phyloP scores from a whole-genome alignment of 1,284 basidiomycete genomes.

The Testicularia cyperi region DNA sequence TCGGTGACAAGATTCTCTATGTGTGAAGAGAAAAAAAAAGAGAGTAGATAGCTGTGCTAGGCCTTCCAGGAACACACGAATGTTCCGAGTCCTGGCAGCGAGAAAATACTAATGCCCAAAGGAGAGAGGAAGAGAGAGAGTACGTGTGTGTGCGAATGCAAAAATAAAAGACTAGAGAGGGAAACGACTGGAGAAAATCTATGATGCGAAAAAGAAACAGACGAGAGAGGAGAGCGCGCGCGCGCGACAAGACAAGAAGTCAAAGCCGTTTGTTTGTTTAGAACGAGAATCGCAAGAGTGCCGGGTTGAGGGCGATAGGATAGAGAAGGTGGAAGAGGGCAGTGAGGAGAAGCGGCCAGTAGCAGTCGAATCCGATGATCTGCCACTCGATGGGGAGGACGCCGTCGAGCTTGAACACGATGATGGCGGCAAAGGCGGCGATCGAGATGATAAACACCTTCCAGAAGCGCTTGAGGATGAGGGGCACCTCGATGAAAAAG shows the following conservation, averaged over 20 bases:
- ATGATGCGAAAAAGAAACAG: no score
- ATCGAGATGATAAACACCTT: slow-evolving; percentile 67
- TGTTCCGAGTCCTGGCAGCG: no score
- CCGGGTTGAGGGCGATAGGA: slow-evolving; percentile 42
- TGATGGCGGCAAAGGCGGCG: slow-evolving; percentile 64
- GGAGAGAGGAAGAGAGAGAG: no score
- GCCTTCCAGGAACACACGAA: no score
- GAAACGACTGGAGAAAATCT: no score
- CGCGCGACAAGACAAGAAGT: not conserved
- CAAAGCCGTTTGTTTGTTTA: slow-evolving; percentile 2
- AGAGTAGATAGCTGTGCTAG: no score
- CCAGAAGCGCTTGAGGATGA: slow-evolving; percentile 64
- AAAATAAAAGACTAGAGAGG: no score
- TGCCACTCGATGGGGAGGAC: slow-evolving; percentile 69
- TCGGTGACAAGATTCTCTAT: no score
- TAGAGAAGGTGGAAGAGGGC: slow-evolving; percentile 31
- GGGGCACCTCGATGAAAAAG: slow-evolving; percentile 83
- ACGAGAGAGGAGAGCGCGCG: no score
- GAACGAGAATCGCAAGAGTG: slow-evolving; percentile 42
- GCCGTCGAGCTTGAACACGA: slow-evolving; percentile 47
- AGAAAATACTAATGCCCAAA: no score
- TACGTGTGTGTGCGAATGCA: no score
- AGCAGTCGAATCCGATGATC: slow-evolving; percentile 43
- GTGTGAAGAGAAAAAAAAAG: no score
- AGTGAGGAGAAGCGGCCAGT: slow-evolving; percentile 16